Percentiles rank a stretch among this genome's conserved stretches.
phyloP scores from a whole-genome alignment of 192 early-diverging fungal species.

The Thamnidium elegans region DNA sequence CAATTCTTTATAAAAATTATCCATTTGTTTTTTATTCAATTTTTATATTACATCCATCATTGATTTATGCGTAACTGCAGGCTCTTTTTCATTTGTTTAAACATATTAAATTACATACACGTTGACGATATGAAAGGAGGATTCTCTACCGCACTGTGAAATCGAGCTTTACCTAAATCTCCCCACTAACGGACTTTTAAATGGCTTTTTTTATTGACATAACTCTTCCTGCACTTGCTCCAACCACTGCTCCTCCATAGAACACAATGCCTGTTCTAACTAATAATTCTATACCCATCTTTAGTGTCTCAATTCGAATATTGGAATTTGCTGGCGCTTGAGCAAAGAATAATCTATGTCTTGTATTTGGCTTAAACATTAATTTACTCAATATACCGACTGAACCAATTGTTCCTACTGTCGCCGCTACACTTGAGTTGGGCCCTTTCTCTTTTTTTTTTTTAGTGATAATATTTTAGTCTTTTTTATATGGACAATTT shows the following conservation, averaged over 20 bases:
- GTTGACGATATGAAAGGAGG: no score
- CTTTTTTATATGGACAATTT: neutral
- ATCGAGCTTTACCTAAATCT: neutral
- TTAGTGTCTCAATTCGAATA: conserved; percentile 25
- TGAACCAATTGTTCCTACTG: conserved; percentile 9
- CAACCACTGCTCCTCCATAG: conserved; percentile 31
- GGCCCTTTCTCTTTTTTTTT: neutral
- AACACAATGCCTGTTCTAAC: conserved; percentile 20
- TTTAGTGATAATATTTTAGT: no score
- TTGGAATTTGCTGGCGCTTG: conserved; percentile 25
- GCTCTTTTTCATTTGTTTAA: no score
- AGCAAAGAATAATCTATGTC: conserved; percentile 35
- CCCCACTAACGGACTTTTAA: neutral
- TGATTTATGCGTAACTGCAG: no score
- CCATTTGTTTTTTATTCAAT: neutral
- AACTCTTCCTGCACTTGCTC: conserved; percentile 20
- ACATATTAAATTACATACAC: no score
- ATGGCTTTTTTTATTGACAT: neutral
- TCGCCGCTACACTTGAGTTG: conserved; percentile 11
- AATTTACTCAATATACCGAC: conserved; percentile 20
- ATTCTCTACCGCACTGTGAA: no score
- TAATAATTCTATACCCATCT: conserved; percentile 28
- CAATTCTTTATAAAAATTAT: no score
- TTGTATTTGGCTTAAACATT: conserved; percentile 21
- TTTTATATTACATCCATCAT: neutral